Conservation (phyloP, 2,329 filamentous ascomycete species). For the Colletotrichum truncatum region DNA sequence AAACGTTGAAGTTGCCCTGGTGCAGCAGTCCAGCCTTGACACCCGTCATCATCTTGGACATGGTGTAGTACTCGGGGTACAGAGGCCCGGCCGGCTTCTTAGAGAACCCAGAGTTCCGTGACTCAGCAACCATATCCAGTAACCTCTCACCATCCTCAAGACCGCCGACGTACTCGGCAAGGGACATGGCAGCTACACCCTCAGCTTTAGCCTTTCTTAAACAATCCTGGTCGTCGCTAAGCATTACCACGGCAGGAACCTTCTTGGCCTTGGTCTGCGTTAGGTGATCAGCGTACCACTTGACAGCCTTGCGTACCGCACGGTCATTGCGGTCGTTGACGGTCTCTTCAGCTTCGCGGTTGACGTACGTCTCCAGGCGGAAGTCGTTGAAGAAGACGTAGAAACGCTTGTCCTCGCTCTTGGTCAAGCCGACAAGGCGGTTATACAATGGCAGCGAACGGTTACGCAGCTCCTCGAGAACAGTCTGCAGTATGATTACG, state of each 20-base stretch:
- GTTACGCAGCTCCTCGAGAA: conserved; percentile 95
- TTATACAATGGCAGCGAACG: conserved; percentile 95
- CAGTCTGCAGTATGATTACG: conserved; percentile 95
- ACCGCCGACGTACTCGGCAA: conserved; percentile 82
- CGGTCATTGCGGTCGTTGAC: conserved; percentile 98
- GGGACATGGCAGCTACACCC: conserved; percentile 72
- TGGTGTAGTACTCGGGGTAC: conserved; percentile 88
- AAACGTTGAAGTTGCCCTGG: conserved; percentile 95
- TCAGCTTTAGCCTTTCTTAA: conserved; percentile 83
- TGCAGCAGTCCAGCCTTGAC: conserved; percentile 89
- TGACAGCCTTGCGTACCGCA: conserved; percentile 84
- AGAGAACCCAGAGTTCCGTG: conserved; percentile 72
- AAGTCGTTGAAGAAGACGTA: conserved; percentile 99
- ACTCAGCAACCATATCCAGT: conserved; percentile 91
- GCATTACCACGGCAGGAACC: conserved; percentile 85
- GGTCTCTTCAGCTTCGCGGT: conserved; percentile 78
- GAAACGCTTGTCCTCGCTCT: conserved; percentile 96
- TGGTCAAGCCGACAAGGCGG: conserved; percentile 87
- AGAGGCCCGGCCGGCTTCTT: conserved; percentile 74
- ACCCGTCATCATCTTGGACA: conserved; percentile 94
- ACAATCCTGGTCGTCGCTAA: conserved; percentile 93
- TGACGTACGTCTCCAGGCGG: conserved; percentile 87
- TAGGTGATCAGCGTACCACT: conserved; percentile 91
- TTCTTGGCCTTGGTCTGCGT: conserved; percentile 67
- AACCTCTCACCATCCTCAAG: conserved; percentile 86